These are phyloP conservation scores for Tylopilus sp. DNA, from an alignment of 1,284 basidiomycete species.

Conservation along the genomic window DNA sequence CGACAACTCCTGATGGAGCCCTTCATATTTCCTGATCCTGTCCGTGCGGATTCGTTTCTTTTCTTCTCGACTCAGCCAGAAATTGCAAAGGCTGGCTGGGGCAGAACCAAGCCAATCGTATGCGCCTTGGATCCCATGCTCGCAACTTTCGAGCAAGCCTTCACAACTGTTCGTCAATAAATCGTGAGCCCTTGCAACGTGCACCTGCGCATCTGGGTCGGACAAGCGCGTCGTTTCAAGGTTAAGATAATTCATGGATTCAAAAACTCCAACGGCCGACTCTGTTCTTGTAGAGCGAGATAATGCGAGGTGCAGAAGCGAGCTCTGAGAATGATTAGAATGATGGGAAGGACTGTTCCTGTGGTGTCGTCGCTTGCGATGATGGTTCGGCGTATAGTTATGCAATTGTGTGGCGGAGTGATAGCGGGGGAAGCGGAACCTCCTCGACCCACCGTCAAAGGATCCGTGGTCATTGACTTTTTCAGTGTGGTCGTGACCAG, in stretches of 20 bases:
- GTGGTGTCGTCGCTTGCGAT: constrained; percentile 24
- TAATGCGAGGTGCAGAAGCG: constrained; percentile 31
- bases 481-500: constrained; percentile 13
- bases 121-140: constrained; percentile 44
- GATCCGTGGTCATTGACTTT: background rate
- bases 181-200: constrained; percentile 48
- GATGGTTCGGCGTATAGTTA: constrained; percentile 18
- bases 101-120: constrained; percentile 51
- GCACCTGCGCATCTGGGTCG: constrained; percentile 49
- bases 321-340: constrained; percentile 21
- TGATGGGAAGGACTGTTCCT: constrained; percentile 16
- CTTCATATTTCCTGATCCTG: constrained; percentile 38
- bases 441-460: background rate
- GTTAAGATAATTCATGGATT: constrained; percentile 74
- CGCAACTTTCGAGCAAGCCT: constrained; percentile 51
- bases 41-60: constrained; percentile 35
- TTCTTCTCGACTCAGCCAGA: constrained; percentile 34
- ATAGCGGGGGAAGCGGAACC: constrained; percentile 1
- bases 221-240: constrained; percentile 58
- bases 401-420: constrained; percentile 13
- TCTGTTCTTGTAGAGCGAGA: constrained; percentile 38
- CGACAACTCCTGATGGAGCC: constrained; percentile 40
- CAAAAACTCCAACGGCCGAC: constrained; percentile 76
- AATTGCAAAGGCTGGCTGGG: constrained; percentile 39
- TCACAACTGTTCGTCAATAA: constrained; percentile 57